Evolutionary conservation across 306 rosid genomes (phyloP).

Genomic region (Dalbergia cochinchinensis): DNA sequence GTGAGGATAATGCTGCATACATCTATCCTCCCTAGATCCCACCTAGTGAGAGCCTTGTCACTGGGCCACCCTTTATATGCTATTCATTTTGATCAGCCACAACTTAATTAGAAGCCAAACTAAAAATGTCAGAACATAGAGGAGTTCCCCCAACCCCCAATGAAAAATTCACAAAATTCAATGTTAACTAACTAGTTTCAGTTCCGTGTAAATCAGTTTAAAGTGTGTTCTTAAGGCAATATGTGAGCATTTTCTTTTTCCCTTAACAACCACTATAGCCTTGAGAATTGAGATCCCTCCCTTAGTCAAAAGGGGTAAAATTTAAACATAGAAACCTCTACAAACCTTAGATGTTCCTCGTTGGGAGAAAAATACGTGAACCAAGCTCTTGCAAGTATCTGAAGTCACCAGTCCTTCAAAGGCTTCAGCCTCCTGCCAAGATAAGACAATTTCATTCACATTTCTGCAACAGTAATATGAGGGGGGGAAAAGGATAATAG

Average conservation of each 20-base stretch:
- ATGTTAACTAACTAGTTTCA: not conserved
- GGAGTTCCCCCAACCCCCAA: too few species aligned
- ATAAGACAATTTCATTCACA: constrained; percentile 45
- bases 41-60: too few species aligned
- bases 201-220: not conserved
- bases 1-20: too few species aligned
- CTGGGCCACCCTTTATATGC: not conserved
- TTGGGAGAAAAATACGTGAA: constrained; percentile 87
- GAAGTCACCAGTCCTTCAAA: constrained; percentile 69
- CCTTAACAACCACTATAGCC: constrained; percentile 21
- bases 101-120: too few species aligned
- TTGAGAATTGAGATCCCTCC: not conserved
- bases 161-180: not conserved
- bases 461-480: constrained; percentile 33
- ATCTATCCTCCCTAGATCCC: too few species aligned
- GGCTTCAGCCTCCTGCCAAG: constrained; percentile 86
- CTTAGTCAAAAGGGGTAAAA: not conserved
- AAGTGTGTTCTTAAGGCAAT: constrained; percentile 17
- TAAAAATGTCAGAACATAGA: not conserved
- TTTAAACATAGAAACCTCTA: constrained; percentile 22
- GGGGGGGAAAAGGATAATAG: constrained; percentile 36
- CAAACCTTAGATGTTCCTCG: constrained; percentile 95
- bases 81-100: not conserved
- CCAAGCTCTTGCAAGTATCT: constrained; percentile 80
- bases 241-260: constrained; percentile 7